A percentile compares a stretch with the other conserved stretches of the same genome.
These are phyloP conservation scores for Psidium guajava DNA, from an alignment of 345 rosid genomes.

Conservation along the genomic window DNA sequence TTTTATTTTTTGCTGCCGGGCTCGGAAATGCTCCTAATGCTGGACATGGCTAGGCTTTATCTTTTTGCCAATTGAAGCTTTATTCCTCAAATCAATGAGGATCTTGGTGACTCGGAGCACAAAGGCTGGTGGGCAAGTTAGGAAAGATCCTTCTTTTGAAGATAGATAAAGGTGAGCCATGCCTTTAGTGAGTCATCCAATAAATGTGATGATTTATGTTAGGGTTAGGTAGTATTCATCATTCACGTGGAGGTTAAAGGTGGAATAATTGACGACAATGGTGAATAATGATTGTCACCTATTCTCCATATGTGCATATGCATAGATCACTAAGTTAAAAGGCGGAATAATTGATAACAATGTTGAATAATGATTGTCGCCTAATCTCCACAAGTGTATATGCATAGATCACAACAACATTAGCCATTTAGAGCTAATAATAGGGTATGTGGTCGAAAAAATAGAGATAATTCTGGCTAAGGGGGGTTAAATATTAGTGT, in stretches of 20 bases:
- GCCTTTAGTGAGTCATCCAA: background rate
- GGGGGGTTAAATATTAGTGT: no score
- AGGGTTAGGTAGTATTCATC: background rate
- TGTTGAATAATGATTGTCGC: background rate
- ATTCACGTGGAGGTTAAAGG: background rate
- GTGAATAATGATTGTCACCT: background rate
- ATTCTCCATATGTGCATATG: background rate
- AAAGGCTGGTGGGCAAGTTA: background rate
- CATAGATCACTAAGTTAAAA: background rate
- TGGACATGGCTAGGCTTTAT: background rate
- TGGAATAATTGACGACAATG: no score
- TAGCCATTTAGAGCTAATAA: background rate
- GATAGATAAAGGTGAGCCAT: background rate
- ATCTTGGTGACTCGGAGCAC: background rate
- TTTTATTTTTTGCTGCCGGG: background rate
- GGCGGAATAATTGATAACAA: no score
- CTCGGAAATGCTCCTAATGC: background rate
- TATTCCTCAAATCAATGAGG: background rate
- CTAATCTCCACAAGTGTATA: background rate
- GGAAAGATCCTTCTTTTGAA: background rate
- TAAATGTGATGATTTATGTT: background rate
- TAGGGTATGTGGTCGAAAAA: background rate
- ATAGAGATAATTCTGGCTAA: background rate
- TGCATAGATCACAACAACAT: background rate
- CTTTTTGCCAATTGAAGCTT: background rate